Evolutionary conservation across 257 asterid species (phyloP).

Genomic region (Solanum dulcamara): DNA sequence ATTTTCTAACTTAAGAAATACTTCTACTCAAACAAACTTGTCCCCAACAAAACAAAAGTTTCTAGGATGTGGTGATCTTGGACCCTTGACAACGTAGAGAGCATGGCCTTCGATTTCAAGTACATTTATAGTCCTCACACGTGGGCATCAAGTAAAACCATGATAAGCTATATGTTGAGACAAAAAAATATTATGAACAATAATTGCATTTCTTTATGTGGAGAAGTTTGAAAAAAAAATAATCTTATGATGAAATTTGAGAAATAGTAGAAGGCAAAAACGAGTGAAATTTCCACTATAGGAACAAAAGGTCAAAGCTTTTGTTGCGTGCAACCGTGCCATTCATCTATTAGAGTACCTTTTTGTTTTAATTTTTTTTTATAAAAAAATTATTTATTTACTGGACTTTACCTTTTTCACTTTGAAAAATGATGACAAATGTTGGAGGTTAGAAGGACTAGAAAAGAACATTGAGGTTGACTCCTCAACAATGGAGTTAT

Average conservation of each 20-base stretch:
- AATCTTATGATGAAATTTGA: neutral
- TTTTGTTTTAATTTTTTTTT: neutral
- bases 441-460: conserved; percentile 42
- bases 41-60: neutral
- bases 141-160: conserved; percentile 1
- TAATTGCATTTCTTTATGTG: neutral
- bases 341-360: conserved; percentile 7
- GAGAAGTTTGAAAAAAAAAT: neutral
- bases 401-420: conserved; percentile 6
- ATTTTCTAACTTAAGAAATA: neutral
- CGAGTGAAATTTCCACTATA: conserved; percentile 6
- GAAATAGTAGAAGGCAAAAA: neutral
- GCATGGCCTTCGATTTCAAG: neutral
- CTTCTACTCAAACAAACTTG: neutral
- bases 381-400: neutral
- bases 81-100: neutral
- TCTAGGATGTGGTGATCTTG: neutral
- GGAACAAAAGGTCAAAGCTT: conserved; percentile 34
- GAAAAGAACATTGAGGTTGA: conserved; percentile 60
- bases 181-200: neutral
- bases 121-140: conserved; percentile 3
- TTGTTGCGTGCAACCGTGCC: conserved; percentile 65
- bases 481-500: conserved; percentile 51
- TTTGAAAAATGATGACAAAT: conserved; percentile 33
- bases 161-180: neutral